Evolutionary conservation across 495 filamentous ascomycete genomes (phyloP).

Genomic region (Oleoguttula mirabilis): DNA sequence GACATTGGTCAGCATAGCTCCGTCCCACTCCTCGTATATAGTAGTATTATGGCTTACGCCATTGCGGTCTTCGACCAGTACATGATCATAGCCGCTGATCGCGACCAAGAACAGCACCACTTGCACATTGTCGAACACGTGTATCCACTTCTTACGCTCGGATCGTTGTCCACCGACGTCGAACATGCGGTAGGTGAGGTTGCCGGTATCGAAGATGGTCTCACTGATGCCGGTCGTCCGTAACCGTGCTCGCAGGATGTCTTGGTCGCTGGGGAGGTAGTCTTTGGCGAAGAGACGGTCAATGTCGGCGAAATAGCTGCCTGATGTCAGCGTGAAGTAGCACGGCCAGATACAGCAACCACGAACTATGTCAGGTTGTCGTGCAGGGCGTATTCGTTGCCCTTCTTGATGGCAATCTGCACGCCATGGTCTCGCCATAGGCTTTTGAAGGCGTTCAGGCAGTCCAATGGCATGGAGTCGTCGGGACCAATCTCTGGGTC

Average conservation of each 20-base stretch:
- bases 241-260: conserved; percentile 83
- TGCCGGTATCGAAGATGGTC: conserved; percentile 86
- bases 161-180: conserved; percentile 95
- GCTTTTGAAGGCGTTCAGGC: conserved; percentile 66
- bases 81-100: conserved; percentile 94
- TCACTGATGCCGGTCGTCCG: conserved; percentile 96
- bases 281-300: conserved; percentile 78
- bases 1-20: not conserved
- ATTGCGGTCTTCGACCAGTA: conserved; percentile 92
- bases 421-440: conserved; percentile 80
- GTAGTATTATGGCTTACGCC: conserved; percentile 80
- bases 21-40: too few relatives aligned
- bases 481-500: conserved; percentile 29
- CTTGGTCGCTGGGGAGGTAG: conserved; percentile 93
- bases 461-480: conserved; percentile 46
- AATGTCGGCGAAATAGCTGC: conserved; percentile 80
- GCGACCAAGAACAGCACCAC: conserved; percentile 90
- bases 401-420: conserved; percentile 72
- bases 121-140: conserved; percentile 96
- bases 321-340: conserved; percentile 19
- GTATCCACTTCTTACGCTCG: conserved; percentile 99
- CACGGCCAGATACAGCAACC: not conserved
- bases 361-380: conserved; percentile 91
- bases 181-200: conserved; percentile 97
- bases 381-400: conserved; percentile 92